Conservation (phyloP, 805 yeast species). For the Deakozyma indianensis region DNA sequence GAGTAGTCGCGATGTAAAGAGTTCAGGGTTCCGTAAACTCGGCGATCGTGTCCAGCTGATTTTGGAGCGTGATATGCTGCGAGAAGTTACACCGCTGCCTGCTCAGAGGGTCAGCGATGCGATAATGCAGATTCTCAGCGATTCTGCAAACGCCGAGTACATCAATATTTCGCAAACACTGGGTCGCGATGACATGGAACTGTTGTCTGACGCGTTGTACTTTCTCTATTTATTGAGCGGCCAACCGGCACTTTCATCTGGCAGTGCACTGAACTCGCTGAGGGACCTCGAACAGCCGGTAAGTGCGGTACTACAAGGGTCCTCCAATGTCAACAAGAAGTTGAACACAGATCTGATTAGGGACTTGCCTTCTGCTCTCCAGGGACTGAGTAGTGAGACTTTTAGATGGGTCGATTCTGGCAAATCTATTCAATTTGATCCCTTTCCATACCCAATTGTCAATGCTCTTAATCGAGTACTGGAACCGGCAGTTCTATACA, state of each 20-base stretch:
- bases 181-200: background rate
- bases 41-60: background rate
- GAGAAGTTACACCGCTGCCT: background rate
- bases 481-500: constrained; percentile 62
- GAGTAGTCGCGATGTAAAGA: background rate
- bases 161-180: background rate
- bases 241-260: background rate
- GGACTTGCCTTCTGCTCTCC: background rate
- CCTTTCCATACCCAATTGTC: constrained; percentile 39
- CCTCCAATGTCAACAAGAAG: background rate
- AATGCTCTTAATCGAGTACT: constrained; percentile 40
- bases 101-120: background rate
- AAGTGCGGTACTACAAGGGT: background rate
- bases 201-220: background rate
- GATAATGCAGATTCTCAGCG: background rate
- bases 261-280: background rate
- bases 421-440: background rate
- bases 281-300: background rate
- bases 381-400: background rate
- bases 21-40: background rate
- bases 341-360: background rate
- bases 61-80: background rate
- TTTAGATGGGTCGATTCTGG: background rate
- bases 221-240: background rate
- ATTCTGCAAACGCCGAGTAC: background rate